Evolutionary conservation across 768 basidiomycete genomes (phyloP).

Genomic region (Pulveroboletus frians): DNA sequence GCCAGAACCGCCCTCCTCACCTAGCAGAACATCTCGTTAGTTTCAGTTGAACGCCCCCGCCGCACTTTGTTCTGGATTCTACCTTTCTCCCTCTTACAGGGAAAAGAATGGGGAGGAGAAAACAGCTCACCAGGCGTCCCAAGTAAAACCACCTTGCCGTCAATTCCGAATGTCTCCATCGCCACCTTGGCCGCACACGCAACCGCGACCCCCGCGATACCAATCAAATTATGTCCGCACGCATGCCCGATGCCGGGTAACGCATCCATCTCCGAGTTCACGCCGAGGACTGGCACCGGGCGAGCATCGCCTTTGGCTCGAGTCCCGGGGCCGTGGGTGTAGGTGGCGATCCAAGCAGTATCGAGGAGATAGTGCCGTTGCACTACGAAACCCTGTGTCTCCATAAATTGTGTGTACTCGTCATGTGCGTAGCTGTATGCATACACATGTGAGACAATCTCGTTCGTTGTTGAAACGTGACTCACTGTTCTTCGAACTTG

Average conservation of each 20-base stretch:
- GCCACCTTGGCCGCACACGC: conserved; percentile 62
- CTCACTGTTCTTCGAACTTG: conserved; percentile 58
- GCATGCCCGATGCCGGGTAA: conserved; percentile 58
- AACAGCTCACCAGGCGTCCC: conserved; percentile 64
- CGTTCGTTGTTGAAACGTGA: not conserved
- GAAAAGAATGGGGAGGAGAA: not conserved
- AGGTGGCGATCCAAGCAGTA: conserved; percentile 74
- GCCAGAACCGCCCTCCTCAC: conserved; percentile 61
- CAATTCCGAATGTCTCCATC: conserved; percentile 54
- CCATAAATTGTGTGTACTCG: conserved; percentile 61
- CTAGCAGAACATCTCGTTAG: not conserved
- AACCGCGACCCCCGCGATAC: conserved; percentile 65
- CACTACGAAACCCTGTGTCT: conserved; percentile 59
- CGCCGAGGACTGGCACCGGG: conserved; percentile 39
- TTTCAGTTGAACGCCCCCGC: not conserved
- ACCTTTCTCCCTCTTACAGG: not conserved
- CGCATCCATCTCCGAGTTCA: conserved; percentile 80
- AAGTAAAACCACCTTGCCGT: conserved; percentile 62
- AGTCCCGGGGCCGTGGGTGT: conserved; percentile 26
- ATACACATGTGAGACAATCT: not conserved
- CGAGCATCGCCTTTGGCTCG: not conserved
- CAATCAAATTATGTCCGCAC: conserved; percentile 81
- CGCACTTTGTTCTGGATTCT: too few relatives aligned
- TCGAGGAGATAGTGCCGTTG: conserved; percentile 55
- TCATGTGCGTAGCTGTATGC: conserved; percentile 53